phyloP scores from a whole-genome alignment of 371 early-diverging fungal species.

The Umbelopsis sp. region DNA sequence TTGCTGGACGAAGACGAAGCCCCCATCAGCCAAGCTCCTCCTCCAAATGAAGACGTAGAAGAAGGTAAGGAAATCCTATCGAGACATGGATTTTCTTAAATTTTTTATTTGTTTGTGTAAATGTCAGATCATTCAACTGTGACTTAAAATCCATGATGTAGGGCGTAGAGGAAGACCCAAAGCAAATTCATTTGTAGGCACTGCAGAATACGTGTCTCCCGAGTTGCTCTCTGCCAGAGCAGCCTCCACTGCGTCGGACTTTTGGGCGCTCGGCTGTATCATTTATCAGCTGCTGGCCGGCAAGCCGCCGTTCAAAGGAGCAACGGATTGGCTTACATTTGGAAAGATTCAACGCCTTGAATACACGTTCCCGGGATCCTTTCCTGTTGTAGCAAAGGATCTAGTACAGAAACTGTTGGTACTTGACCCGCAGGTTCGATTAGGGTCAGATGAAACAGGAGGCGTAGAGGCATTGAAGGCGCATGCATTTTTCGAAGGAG shows the following conservation, averaged over 20 bases:
- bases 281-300: conserved; percentile 95
- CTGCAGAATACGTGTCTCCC: conserved; percentile 96
- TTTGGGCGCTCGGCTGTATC: conserved; percentile 99
- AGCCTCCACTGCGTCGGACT: conserved; percentile 83
- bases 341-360: conserved; percentile 90
- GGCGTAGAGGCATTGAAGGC: conserved; percentile 75
- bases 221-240: conserved; percentile 92
- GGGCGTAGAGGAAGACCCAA: conserved; percentile 24
- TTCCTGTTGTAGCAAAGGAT: conserved; percentile 70
- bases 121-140: too few relatives aligned
- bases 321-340: conserved; percentile 95
- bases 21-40: not conserved
- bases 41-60: conserved; percentile 35
- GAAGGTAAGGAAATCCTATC: conserved; percentile 14
- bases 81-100: not conserved
- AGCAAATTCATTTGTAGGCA: conserved; percentile 94
- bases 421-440: conserved; percentile 74
- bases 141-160: not conserved
- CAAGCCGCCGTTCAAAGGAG: conserved; percentile 94
- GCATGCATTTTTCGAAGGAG: conserved; percentile 89
- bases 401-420: conserved; percentile 76
- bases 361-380: conserved; percentile 77
- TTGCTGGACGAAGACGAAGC: conserved; percentile 50
- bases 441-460: conserved; percentile 66
- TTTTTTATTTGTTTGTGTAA: too few relatives aligned